Base-by-base conservation (phyloP, 805 yeast species). In the Monosporozyma solicola region DNA sequence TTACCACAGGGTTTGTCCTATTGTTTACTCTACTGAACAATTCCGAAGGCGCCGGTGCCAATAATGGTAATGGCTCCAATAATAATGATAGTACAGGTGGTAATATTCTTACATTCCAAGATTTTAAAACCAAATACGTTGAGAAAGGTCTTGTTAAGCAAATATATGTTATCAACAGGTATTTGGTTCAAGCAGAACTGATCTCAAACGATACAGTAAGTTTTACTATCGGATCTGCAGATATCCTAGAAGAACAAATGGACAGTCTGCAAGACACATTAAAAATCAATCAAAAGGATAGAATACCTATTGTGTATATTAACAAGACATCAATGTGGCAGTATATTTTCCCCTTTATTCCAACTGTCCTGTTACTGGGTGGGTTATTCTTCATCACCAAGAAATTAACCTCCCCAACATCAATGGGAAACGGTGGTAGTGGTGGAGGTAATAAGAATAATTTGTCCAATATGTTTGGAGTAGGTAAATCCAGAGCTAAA, bases 221-320 rank as follows among this genome's bases (percentile, higher is more conserved):
- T 2, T 91, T 91, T 72, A 85, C 95, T 13, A 88, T 91, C 61
- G 97, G 97, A 3, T 87, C 96, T 0, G 83, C 89, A 6, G 91
- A 87, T 58, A 75, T 80, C 24, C 87, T 91, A 63, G 97, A 91
- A 70, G 87, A 87, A 52, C 90, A 87, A 61, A 74, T 91, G 75
- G 84, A 80, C 54, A 76, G 75, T 46, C 77, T 84, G 11, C 96
- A 90, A 70, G 85, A 85, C 59, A 76, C 76, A 49, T 74, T 85
- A 57, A 78, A 81, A 15, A 83, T 88, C 52, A 83, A 91, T 0
- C 71, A 81, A 29, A 78, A 76, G 11, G 87, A 84, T 62, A 76
- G 95, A 58, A 74, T 90, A 51, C 96, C 97, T 4, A 84, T 91
- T 31, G 70, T 79, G 31, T 91, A 87, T 61, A 77, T 79, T 29